phyloP scores from a whole-genome alignment of 208 protist species.

The Strigomonas galati region DNA sequence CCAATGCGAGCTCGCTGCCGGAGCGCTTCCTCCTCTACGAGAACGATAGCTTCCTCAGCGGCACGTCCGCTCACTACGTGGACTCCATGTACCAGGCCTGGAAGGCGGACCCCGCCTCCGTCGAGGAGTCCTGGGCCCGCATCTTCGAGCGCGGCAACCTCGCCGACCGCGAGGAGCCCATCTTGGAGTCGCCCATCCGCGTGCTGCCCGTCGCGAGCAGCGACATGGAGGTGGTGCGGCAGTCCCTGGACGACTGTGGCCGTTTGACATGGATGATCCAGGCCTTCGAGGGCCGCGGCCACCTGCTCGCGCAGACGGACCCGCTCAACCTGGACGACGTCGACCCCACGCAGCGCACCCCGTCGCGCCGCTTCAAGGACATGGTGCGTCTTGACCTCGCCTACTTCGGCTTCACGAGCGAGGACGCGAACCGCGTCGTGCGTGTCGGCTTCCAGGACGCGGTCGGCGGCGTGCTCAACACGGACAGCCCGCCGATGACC shows the following conservation, averaged over 20 bases:
- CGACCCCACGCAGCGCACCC: slow-evolving; percentile 39
- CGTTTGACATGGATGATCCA: slow-evolving; percentile 86
- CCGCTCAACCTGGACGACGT: slow-evolving; percentile 72
- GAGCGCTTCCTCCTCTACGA: slow-evolving; percentile 63
- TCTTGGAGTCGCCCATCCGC: slow-evolving; percentile 61
- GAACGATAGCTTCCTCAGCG: slow-evolving; percentile 85
- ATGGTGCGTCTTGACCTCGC: slow-evolving; percentile 70
- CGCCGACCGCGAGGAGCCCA: slow-evolving; percentile 44
- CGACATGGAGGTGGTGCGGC: slow-evolving; percentile 42
- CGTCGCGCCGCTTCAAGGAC: slow-evolving; percentile 54
- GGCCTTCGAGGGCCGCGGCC: slow-evolving; percentile 85
- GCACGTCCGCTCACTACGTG: slow-evolving; percentile 77
- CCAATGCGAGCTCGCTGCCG: slow-evolving; percentile 17
- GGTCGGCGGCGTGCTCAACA: slow-evolving; percentile 73
- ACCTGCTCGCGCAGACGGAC: slow-evolving; percentile 78
- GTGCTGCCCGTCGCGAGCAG: slow-evolving; percentile 44
- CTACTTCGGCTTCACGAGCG: slow-evolving; percentile 76
- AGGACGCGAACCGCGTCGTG: slow-evolving; percentile 68
- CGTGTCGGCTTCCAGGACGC: slow-evolving; percentile 75
- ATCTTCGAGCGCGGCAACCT: slow-evolving; percentile 48
- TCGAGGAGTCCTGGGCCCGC: slow-evolving; percentile 70
- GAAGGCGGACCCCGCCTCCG: slow-evolving; percentile 67
- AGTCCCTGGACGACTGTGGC: slow-evolving; percentile 74
- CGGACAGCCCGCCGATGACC: slow-evolving; percentile 58
- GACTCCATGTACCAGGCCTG: slow-evolving; percentile 80